These are phyloP conservation scores for Cryoendolithus antarcticus DNA, from an alignment of 2,329 filamentous ascomycete genomes.

Conservation along the genomic window DNA sequence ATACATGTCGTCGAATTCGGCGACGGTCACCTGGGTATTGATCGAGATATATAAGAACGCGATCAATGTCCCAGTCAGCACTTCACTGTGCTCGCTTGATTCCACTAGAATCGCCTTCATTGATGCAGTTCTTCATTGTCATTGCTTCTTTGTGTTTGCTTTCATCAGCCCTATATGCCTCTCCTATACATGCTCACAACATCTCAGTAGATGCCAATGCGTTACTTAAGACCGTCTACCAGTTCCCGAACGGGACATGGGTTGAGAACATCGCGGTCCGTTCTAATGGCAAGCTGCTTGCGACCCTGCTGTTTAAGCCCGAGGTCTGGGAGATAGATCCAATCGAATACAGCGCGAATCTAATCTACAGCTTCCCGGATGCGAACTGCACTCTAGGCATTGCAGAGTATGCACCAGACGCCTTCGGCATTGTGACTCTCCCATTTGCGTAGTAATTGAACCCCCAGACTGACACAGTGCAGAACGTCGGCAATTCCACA, in stretches of 20 bases:
- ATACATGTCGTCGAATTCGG: too few relatives aligned
- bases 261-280: constrained; percentile 24
- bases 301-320: constrained; percentile 16
- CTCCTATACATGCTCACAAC: too few relatives aligned
- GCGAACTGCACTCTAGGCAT: constrained; percentile 7
- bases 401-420: constrained; percentile 7
- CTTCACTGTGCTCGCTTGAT: too few relatives aligned
- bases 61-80: too few relatives aligned
- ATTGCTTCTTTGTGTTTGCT: too few relatives aligned
- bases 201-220: not conserved
- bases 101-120: too few relatives aligned
- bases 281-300: constrained; percentile 22
- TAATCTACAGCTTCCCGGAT: constrained; percentile 7
- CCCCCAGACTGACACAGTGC: not conserved
- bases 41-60: too few relatives aligned
- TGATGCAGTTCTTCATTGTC: too few relatives aligned
- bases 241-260: constrained; percentile 9
- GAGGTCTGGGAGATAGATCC: constrained; percentile 10
- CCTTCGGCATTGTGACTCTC: constrained; percentile 4
- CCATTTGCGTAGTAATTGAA: not conserved
- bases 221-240: not conserved
- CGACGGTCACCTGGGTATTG: too few relatives aligned
- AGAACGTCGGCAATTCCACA: constrained; percentile 6
- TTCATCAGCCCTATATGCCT: too few relatives aligned
- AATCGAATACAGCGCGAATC: constrained; percentile 2